These are phyloP conservation scores for Meyerozyma sp. DNA, from an alignment of 1,139 yeast genomes.

Conservation along the genomic window DNA sequence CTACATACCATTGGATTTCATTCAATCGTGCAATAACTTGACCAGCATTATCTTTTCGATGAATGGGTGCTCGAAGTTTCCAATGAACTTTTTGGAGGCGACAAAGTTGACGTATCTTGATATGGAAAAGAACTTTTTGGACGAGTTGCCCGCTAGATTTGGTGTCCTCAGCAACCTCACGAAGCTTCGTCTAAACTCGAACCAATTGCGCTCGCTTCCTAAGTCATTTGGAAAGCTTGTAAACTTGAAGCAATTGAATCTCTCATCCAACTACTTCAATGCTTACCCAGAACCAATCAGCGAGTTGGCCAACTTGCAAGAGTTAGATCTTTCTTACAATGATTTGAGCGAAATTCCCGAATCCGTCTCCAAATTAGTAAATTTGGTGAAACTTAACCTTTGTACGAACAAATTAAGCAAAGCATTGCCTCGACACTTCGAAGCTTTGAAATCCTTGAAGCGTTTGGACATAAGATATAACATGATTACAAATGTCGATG, in stretches of 20 bases:
- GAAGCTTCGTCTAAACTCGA: conserved; percentile 61
- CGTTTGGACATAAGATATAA: conserved; percentile 80
- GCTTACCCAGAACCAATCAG: conserved; percentile 68
- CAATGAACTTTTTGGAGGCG: conserved; percentile 67
- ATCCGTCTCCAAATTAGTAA: conserved; percentile 53
- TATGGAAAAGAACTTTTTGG: conserved; percentile 72
- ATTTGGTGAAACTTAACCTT: conserved; percentile 64
- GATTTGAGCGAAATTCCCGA: conserved; percentile 56
- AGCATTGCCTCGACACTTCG: conserved; percentile 49
- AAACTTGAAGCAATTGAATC: conserved; percentile 56
- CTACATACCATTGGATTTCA: conserved; percentile 76
- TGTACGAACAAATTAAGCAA: conserved; percentile 69
- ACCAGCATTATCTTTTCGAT: conserved; percentile 62
- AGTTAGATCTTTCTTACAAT: conserved; percentile 81
- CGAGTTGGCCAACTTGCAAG: conserved; percentile 52
- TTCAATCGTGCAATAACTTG: conserved; percentile 74
- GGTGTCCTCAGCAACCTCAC: conserved; percentile 51
- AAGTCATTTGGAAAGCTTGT: conserved; percentile 50
- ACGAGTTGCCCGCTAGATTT: conserved; percentile 54
- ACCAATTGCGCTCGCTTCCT: conserved; percentile 67
- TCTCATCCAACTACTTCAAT: conserved; percentile 76
- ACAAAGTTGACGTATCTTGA: conserved; percentile 64
- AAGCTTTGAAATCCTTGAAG: conserved; percentile 51
- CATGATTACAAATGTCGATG: conserved; percentile 57
- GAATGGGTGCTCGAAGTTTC: conserved; percentile 72